A percentile compares a stretch with the other conserved stretches of the same genome.
Conservation (phyloP, 1,284 basidiomycete genomes). For the Tylopilus orsonianus region DNA sequence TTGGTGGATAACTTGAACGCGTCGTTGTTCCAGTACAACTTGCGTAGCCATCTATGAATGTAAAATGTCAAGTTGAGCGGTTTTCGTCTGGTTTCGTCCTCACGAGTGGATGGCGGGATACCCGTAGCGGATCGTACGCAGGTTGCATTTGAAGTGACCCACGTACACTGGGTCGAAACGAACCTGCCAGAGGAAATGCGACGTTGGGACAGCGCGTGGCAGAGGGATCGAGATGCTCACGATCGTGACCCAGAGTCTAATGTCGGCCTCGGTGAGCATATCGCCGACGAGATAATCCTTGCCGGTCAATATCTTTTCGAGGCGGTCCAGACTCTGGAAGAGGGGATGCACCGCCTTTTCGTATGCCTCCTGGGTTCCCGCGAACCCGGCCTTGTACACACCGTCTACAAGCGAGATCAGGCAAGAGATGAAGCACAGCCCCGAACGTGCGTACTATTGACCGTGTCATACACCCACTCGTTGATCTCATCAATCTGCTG, state of each 20-base stretch:
- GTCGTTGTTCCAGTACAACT: constrained; percentile 87
- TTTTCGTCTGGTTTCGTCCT: constrained; percentile 19
- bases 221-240: constrained; percentile 51
- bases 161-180: constrained; percentile 83
- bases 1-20: constrained; percentile 90
- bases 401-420: constrained; percentile 50
- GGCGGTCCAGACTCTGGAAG: constrained; percentile 77
- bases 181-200: constrained; percentile 15
- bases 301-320: constrained; percentile 76
- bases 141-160: constrained; percentile 93
- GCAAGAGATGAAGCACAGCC: not conserved
- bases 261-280: constrained; percentile 87
- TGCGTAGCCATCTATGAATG: constrained; percentile 76
- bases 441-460: constrained; percentile 61
- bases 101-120: constrained; percentile 80
- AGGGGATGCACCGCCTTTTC: constrained; percentile 69
- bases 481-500: constrained; percentile 86
- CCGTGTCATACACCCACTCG: constrained; percentile 80
- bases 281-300: constrained; percentile 85
- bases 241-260: constrained; percentile 89
- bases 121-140: constrained; percentile 72
- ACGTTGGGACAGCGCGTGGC: not conserved
- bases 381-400: constrained; percentile 91
- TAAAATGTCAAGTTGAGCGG: too few relatives aligned
- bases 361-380: constrained; percentile 81